Evolutionary conservation across 2,329 filamentous ascomycete genomes (phyloP), one percentile per base, ranked within the genome.

Genomic region (Ascochyta viciae-villosae): DNA sequence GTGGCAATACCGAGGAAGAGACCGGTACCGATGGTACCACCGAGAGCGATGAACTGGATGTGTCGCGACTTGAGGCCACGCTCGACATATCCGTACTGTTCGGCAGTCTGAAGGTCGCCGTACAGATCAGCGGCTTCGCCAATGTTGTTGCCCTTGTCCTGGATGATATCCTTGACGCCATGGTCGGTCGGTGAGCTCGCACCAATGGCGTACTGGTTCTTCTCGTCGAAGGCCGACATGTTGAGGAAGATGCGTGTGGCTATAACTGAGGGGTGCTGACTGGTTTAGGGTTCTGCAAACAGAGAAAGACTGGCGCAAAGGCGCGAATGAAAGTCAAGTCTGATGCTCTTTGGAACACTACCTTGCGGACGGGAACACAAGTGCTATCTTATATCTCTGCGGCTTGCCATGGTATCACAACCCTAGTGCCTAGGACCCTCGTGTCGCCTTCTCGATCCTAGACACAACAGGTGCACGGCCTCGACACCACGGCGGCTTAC

Each of bases 11-110:
- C 69, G 23, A 74, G 65, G 60, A 74, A 74, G 8, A 74, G 66
- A 67, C 71, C 72, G 16, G 72, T 74, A 50, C 72, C 65, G 34
- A 86, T 86, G 4, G 83, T 84, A 54, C 84, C 83, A 50, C 83
- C 83, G 13, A 87, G 77, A 13, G 84, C 84, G 64, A 87, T 87
- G 66, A 85, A 84, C 58, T 85, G 78, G 46, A 85, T 83, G 67
- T 86, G 83, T 61, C 83, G 78, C 34, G 81, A 82, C 67, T 82
- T 82, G 52, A 81, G 72, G 44, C 80, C 81, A 76, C 82, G 71
- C 62, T 76, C 66, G 39, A 83, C 81, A 63, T 83, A 83, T 34
- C 81, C 81, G 67, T 78, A 80, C 58, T 81, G 73, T 63, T 83
- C 82, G 6, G 82, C 82, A 4, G 78, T 78, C 50, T 79, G 70